Evolutionary conservation across 148 eudicot species (phyloP).

Genomic region (Rhododendron mucronatum): DNA sequence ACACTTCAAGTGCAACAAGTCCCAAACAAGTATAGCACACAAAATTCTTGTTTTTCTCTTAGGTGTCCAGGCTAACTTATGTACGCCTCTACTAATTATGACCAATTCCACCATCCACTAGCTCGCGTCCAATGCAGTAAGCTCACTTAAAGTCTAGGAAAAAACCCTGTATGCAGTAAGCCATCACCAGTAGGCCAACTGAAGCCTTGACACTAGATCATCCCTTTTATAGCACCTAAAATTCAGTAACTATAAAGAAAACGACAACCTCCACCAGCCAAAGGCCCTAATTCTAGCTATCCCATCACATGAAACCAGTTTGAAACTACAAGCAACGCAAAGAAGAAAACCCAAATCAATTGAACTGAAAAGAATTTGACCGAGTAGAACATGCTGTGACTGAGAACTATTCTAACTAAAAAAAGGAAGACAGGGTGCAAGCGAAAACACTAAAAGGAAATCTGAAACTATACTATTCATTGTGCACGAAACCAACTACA

Average conservation of each 20-base stretch:
- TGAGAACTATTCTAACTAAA: background rate
- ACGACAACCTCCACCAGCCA: background rate
- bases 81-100: background rate
- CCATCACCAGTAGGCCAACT: too few relatives aligned
- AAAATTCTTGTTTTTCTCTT: too few relatives aligned
- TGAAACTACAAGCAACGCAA: background rate
- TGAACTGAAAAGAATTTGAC: background rate
- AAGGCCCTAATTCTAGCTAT: background rate
- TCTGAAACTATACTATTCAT: too few relatives aligned
- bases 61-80: background rate
- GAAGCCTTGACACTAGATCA: too few relatives aligned
- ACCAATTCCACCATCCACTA: too few relatives aligned
- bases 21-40: background rate
- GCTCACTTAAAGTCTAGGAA: background rate
- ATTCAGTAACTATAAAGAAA: background rate
- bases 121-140: background rate
- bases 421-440: too few relatives aligned
- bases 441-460: too few relatives aligned
- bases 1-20: background rate
- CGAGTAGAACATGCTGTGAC: background rate
- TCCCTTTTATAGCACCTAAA: background rate
- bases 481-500: too few relatives aligned
- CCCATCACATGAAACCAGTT: background rate
- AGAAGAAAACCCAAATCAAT: background rate
- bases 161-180: background rate